These are phyloP conservation scores for Colletotrichum tanaceti DNA, from an alignment of 2,329 filamentous ascomycete genomes.

Conservation along the genomic window DNA sequence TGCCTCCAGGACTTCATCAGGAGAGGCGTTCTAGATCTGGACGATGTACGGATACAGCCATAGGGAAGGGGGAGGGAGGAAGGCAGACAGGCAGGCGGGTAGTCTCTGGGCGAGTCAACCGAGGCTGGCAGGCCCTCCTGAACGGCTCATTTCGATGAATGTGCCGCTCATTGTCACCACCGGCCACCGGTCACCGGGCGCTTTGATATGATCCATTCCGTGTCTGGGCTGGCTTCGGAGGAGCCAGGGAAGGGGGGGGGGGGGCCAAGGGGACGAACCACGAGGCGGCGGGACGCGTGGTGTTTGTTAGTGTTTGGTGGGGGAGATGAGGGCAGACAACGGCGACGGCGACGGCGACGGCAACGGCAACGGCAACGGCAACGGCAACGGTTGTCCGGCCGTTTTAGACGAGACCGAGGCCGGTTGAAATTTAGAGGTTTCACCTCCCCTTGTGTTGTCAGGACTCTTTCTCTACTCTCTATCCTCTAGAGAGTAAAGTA, in stretches of 20 bases:
- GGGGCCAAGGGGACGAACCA: conserved; percentile 10
- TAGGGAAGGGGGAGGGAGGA: not conserved
- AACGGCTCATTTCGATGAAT: conserved; percentile 13
- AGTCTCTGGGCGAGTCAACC: not conserved
- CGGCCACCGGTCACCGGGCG: conserved; percentile 27
- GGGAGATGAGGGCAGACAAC: not conserved
- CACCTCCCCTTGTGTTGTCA: too few relatives aligned
- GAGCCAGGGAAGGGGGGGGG: conserved; percentile 8
- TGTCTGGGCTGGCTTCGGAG: conserved; percentile 18
- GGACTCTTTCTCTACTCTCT: too few relatives aligned
- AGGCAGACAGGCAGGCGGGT: too few relatives aligned
- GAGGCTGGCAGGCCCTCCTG: conserved; percentile 16
- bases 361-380: too few relatives aligned
- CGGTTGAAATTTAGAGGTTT: not conserved
- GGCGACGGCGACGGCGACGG: not conserved
- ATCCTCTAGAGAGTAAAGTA: too few relatives aligned
- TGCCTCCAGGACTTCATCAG: too few relatives aligned
- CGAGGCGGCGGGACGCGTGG: not conserved
- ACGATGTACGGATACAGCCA: too few relatives aligned
- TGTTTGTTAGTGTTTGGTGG: too few relatives aligned
- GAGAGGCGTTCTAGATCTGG: not conserved
- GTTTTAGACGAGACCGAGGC: not conserved
- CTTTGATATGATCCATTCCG: conserved; percentile 25
- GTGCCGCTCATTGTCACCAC: conserved; percentile 30
- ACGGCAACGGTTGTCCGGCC: not conserved